phyloP scores from a whole-genome alignment of 345 rosid genomes.

The Eucalyptus cladocalyx region DNA sequence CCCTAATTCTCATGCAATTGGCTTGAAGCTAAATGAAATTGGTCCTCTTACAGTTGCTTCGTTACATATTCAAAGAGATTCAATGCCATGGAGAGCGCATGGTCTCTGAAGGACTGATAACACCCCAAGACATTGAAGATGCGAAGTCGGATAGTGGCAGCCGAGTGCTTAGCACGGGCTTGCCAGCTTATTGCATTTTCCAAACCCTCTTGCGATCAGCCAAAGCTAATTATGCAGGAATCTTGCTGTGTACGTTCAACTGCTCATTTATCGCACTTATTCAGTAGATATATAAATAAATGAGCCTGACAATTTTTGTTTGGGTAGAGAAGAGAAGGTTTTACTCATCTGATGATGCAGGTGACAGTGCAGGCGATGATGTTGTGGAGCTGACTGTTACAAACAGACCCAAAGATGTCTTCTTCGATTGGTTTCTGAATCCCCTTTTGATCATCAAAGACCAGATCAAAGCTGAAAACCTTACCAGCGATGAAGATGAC shows the following conservation, averaged over 20 bases:
- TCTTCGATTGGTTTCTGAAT: constrained; percentile 87
- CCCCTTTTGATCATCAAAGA: constrained; percentile 85
- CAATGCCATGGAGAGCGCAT: constrained; percentile 43
- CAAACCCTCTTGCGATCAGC: constrained; percentile 25
- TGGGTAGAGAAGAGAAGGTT: background rate
- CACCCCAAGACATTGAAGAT: constrained; percentile 67
- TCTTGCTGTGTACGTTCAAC: constrained; percentile 50
- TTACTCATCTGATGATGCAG: background rate
- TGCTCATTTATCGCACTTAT: background rate
- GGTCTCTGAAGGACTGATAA: constrained; percentile 65
- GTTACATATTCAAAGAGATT: constrained; percentile 49
- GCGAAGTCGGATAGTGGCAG: constrained; percentile 56
- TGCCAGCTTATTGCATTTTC: constrained; percentile 72
- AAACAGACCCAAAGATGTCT: constrained; percentile 73
- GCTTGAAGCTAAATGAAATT: background rate
- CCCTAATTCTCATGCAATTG: background rate
- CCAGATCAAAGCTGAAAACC: constrained; percentile 69
- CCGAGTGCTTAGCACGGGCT: constrained; percentile 61
- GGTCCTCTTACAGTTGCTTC: constrained; percentile 44
- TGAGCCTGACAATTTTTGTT: background rate
- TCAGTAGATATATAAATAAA: background rate
- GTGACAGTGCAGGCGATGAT: constrained; percentile 5
- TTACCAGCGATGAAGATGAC: constrained; percentile 62
- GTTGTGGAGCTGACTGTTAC: constrained; percentile 49
- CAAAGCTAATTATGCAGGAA: constrained; percentile 32